Evolutionary conservation across 2,329 filamentous ascomycete species (phyloP).

Genomic region (Phialemoniopsis sp.): DNA sequence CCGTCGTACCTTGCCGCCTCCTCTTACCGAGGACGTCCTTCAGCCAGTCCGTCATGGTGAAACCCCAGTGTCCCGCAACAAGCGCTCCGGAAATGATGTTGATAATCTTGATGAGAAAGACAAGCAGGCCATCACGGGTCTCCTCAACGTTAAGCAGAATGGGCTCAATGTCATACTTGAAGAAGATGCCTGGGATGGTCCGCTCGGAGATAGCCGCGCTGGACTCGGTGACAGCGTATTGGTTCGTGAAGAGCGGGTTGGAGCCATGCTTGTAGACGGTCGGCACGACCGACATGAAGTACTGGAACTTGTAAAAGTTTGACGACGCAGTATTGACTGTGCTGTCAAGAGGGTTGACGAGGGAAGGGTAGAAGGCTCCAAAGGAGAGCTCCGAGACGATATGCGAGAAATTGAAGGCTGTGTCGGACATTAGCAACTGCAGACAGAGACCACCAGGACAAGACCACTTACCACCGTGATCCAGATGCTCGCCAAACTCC

Average conservation of each 20-base stretch:
- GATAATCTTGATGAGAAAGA: slow-evolving; percentile 75
- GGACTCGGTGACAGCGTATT: slow-evolving; percentile 96
- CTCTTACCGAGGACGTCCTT: slow-evolving; percentile 48
- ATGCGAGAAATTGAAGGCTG: slow-evolving; percentile 97
- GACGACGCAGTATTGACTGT: slow-evolving; percentile 72
- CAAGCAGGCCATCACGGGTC: slow-evolving; percentile 69
- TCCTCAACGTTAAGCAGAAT: slow-evolving; percentile 85
- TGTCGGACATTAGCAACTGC: not conserved
- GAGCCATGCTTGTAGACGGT: slow-evolving; percentile 77
- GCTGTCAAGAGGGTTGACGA: slow-evolving; percentile 90
- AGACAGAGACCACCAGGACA: not conserved
- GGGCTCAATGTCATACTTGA: slow-evolving; percentile 99
- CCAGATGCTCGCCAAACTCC: slow-evolving; percentile 73
- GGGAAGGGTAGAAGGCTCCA: slow-evolving; percentile 90
- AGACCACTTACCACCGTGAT: slow-evolving; percentile 66
- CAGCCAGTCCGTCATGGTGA: slow-evolving; percentile 77
- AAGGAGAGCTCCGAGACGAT: slow-evolving; percentile 95
- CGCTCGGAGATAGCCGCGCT: slow-evolving; percentile 65
- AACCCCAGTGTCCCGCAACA: slow-evolving; percentile 91
- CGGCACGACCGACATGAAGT: slow-evolving; percentile 92
- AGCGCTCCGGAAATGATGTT: slow-evolving; percentile 90
- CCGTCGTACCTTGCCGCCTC: slow-evolving; percentile 36
- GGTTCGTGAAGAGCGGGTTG: slow-evolving; percentile 75
- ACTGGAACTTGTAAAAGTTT: slow-evolving; percentile 96
- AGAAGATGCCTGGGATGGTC: slow-evolving; percentile 82